phyloP scores from a whole-genome alignment of 148 eudicot genomes.

The Silene conica region DNA sequence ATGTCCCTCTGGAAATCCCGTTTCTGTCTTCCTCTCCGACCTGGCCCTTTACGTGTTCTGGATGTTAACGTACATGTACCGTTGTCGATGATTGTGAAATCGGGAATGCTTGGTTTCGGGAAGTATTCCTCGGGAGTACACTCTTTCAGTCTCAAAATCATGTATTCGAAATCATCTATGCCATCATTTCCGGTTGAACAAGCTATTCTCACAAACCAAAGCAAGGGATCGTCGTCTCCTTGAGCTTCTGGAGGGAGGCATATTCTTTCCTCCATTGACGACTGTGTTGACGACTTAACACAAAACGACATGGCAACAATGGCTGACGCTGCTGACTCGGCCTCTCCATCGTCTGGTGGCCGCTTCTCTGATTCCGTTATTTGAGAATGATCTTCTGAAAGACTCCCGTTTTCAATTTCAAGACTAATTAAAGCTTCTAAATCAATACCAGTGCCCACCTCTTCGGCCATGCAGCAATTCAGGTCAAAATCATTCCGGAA shows the following conservation, averaged over 20 bases:
- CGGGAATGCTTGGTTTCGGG: slow-evolving; percentile 58
- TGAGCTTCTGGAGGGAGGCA: slow-evolving; percentile 26
- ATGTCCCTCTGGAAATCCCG: slow-evolving; percentile 90
- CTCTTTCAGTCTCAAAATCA: slow-evolving; percentile 54
- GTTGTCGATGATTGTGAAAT: slow-evolving; percentile 27
- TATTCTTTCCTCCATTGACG: slow-evolving; percentile 11
- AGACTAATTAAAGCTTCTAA: slow-evolving; percentile 30
- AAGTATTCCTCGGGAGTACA: slow-evolving; percentile 66
- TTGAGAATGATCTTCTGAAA: slow-evolving; percentile 17
- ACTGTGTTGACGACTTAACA: slow-evolving; percentile 17
- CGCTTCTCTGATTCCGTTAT: slow-evolving; percentile 14
- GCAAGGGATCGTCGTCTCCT: slow-evolving; percentile 19
- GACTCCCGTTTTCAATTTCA: slow-evolving; percentile 24
- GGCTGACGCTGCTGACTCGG: slow-evolving; percentile 61
- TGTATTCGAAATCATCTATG: slow-evolving; percentile 65
- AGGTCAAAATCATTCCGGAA: slow-evolving; percentile 56
- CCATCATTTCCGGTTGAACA: slow-evolving; percentile 6
- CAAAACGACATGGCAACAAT: slow-evolving; percentile 58
- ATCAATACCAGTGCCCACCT: slow-evolving; percentile 40
- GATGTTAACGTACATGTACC: slow-evolving; percentile 27
- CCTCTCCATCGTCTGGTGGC: slow-evolving; percentile 9
- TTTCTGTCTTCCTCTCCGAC: slow-evolving; percentile 76
- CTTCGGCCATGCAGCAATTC: slow-evolving; percentile 59
- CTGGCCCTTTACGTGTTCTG: slow-evolving; percentile 52
- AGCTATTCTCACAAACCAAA: background rate